Base-by-base conservation (phyloP, 768 basidiomycete species). In the Trichaptum fuscoviolaceum region DNA sequence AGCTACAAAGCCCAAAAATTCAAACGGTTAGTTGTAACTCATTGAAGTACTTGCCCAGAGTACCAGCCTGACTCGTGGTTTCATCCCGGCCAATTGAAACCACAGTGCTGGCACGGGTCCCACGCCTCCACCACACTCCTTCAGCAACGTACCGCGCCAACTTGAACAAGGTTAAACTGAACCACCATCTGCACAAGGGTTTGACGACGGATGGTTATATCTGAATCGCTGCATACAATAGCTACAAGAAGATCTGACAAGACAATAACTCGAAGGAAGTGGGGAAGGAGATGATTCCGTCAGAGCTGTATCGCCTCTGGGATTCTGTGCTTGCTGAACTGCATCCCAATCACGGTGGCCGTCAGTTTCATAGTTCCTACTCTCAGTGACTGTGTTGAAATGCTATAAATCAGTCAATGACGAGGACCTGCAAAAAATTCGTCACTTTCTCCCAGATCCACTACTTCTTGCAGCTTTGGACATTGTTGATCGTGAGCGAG, bases 391-490 rank as follows among this genome's bases (percentile, higher is more conserved):
- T 3, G 20, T 6, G 42, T 52, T 52, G 4, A 52, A 3, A 52
- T 52, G 15, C 42, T 52, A n/a, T n/a, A n/a, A n/a, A 58, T 58
- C 68, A 82, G 80, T 83, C 66, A 72, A 78, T 58, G 87, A 89
- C 42, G 84, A 87, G 61, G 75, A 79, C 8, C 69, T 91, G n/a
- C 79, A 82, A 65, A 82, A 81, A 66, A 80, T 93, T 10, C 80
- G 82, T 26, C 75, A 80, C 57, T 73, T 92, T 64, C 82, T 92
- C 69, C 84, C 91, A 0, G 87, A 90, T 66, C 81, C 78, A 23
- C 78, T 88, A 17, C 75, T 93, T 23, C 71, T 91, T 1, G 88
- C 89, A 23, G 90, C 92, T 6, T 76, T 94, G 26, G 90, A 94
- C 72, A 77, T 93, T n/a, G 80, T 93, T 58, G 92, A 94, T 75